Percentiles rank a stretch among this genome's conserved stretches.
phyloP scores from a whole-genome alignment of 345 rosid genomes.

The Nasturtium officinale region DNA sequence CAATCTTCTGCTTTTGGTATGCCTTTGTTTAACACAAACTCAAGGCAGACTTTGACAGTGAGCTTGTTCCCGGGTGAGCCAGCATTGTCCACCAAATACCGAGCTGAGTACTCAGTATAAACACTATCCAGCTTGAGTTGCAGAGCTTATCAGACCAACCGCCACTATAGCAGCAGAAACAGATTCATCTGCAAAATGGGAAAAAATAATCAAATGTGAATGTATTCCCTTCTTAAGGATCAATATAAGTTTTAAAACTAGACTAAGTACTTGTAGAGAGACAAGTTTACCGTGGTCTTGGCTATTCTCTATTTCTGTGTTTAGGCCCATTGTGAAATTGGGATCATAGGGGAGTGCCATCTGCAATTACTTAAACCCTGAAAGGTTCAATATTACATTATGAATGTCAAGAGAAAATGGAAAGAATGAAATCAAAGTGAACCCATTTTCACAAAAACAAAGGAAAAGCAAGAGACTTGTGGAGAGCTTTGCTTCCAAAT shows the following conservation, averaged over 20 bases:
- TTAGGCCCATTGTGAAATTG: not conserved
- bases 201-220: not conserved
- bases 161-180: not conserved
- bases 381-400: too few species aligned
- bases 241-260: too few species aligned
- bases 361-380: too few species aligned
- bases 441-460: not conserved
- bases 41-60: conserved; percentile 12
- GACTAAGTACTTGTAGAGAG: too few species aligned
- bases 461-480: not conserved
- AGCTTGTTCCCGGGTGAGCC: not conserved
- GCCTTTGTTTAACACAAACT: not conserved
- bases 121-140: conserved; percentile 6
- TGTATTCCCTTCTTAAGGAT: not conserved
- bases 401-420: not conserved
- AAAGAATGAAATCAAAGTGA: not conserved
- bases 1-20: not conserved
- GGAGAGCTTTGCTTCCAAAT: not conserved
- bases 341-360: not conserved
- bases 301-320: too few species aligned
- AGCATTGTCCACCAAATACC: conserved; percentile 10
- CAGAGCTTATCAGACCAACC: not conserved
- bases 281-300: too few species aligned
- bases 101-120: conserved; percentile 13
- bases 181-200: not conserved